Conservation (phyloP, 1,284 basidiomycete genomes). For the Volvariella surrecta region DNA sequence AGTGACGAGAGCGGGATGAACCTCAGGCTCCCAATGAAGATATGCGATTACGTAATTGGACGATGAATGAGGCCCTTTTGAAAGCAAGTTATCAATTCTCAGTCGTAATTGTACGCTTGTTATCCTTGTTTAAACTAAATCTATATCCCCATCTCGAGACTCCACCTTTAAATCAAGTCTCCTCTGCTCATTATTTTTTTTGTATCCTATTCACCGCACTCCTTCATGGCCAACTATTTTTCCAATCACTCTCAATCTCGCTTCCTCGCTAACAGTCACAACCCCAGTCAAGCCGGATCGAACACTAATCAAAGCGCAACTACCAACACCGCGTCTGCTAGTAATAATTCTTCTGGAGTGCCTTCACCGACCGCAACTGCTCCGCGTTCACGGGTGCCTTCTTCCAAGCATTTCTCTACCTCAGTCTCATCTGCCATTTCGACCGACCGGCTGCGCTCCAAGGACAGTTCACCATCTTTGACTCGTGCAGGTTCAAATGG, state of each 20-base stretch:
- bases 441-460: slow-evolving; percentile 32
- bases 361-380: slow-evolving; percentile 14
- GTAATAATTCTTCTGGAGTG: no score
- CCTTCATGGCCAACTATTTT: slow-evolving; percentile 52
- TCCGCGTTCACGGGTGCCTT: slow-evolving; percentile 35
- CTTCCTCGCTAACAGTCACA: slow-evolving; percentile 44
- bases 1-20: slow-evolving; percentile 11
- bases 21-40: slow-evolving; percentile 16
- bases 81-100: no score
- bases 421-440: slow-evolving; percentile 34
- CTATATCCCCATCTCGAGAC: background rate
- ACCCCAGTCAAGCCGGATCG: slow-evolving; percentile 12
- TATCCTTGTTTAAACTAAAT: slow-evolving; percentile 14
- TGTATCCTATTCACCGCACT: slow-evolving; percentile 5
- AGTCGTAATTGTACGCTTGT: slow-evolving; percentile 4
- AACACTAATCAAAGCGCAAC: slow-evolving; percentile 8
- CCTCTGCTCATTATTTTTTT: no score
- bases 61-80: slow-evolving; percentile 7
- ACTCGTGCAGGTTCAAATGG: slow-evolving; percentile 18
- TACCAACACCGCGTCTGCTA: slow-evolving; percentile 5
- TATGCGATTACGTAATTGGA: slow-evolving; percentile 12
- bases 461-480: slow-evolving; percentile 29
- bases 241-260: slow-evolving; percentile 73
- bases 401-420: slow-evolving; percentile 71
- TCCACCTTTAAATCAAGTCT: no score